Base-by-base conservation (phyloP, 208 protist species). In the Endotrypanum monterogeii region DNA sequence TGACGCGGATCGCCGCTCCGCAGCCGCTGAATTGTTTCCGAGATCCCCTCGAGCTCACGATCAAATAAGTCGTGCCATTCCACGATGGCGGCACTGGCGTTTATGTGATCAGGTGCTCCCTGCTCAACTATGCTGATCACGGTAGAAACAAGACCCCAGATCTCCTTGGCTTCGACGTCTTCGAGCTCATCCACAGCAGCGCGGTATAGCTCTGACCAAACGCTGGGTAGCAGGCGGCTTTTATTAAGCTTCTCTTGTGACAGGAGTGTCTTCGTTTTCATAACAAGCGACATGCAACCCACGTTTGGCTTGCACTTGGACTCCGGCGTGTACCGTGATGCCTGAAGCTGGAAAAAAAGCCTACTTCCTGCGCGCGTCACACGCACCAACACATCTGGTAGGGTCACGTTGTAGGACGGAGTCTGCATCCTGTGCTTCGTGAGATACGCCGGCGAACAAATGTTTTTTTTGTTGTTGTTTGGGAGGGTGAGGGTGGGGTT, bases 41-140 rank as follows among this genome's bases (percentile, higher is more conserved):
- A 61, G 18, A 88, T 58, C 62, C 83, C 82, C 18, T 25, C 71
- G 23, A 76, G 54, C 32, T 78, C 58, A 23, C 89, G 73, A 51
- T 81, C 83, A 52, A 81, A 83, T 16, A 41, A 58, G 44, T 83
- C 60, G 41, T 89, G 89, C 92, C 92, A 96, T 41, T 78, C 69
- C 16, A 86, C 70, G 16, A 94, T 76, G 18, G 81, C 80, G 5
- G 48, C 72, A 48, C 86, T 89, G 9, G 87, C 87, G 67, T 85
- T 87, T 11, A 85, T 75, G 44, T 58, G 57, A 30, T 86, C 78
- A 3, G 76, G 70, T 1, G 68, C 80, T 41, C 77, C 65, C 14
- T 69, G 69, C 70, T 93, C 89, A 25, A 90, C 78, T 25, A 89
- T 63, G 61, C 67, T 68, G 37, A 84, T 44, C 58, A 87, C 71